phyloP scores from a whole-genome alignment of 352 stramenopile genomes.

The Phytophthora pseudosyringae region DNA sequence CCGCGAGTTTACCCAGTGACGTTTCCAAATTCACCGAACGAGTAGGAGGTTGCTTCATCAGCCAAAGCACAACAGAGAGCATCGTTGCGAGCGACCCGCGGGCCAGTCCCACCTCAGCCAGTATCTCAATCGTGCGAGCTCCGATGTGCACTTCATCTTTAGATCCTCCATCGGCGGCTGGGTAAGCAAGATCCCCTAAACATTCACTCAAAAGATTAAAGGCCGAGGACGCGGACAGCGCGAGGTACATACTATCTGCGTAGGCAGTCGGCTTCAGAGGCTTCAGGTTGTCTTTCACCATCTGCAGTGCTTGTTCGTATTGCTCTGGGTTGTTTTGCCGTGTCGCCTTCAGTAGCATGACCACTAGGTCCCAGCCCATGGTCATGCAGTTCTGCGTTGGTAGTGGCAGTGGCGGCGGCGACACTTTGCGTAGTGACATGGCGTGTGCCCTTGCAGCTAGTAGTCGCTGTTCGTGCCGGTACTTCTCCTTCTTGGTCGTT shows the following conservation, averaged over 20 bases:
- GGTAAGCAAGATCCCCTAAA: conserved; percentile 52
- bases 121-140: conserved; percentile 70
- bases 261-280: conserved; percentile 83
- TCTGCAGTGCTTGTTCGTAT: conserved; percentile 73
- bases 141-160: conserved; percentile 43
- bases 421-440: conserved; percentile 72
- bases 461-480: conserved; percentile 75
- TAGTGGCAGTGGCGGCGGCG: conserved; percentile 72
- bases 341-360: conserved; percentile 77
- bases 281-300: conserved; percentile 75
- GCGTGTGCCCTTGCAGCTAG: conserved; percentile 57
- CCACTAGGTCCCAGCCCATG: conserved; percentile 85
- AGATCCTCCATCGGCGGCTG: background rate
- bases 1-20: conserved; percentile 70
- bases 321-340: conserved; percentile 65
- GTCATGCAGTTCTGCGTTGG: conserved; percentile 86
- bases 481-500: conserved; percentile 83
- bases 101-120: conserved; percentile 76
- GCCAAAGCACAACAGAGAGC: conserved; percentile 71
- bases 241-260: conserved; percentile 85
- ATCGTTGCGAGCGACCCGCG: conserved; percentile 77
- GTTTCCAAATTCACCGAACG: conserved; percentile 58
- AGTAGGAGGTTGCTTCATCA: conserved; percentile 63
- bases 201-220: conserved; percentile 83
- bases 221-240: conserved; percentile 68